Conservation (phyloP, 306 rosid species). For the Biancaea sappan region DNA sequence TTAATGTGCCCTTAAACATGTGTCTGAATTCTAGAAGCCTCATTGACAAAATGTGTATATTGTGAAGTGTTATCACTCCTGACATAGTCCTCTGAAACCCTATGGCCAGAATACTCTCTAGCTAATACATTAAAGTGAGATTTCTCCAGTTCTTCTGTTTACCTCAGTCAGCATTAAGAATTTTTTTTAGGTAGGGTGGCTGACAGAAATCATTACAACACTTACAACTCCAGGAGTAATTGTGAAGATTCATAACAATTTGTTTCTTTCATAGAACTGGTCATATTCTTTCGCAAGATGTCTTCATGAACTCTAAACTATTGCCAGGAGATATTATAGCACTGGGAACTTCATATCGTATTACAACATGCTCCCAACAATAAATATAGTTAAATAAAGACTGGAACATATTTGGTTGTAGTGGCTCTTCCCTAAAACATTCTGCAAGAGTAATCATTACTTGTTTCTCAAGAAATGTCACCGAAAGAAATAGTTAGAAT, state of each 20-base stretch:
- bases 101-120: neutral
- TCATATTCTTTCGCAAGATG: neutral
- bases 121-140: neutral
- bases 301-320: neutral
- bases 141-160: neutral
- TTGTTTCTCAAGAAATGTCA: conserved; percentile 13
- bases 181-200: neutral
- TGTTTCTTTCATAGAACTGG: neutral
- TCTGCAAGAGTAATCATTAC: neutral
- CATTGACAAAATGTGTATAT: neutral
- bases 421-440: neutral
- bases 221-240: neutral
- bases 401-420: neutral
- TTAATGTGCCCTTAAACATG: neutral
- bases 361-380: neutral
- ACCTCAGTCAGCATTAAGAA: neutral
- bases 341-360: neutral
- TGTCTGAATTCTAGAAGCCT: neutral
- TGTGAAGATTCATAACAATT: neutral
- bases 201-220: neutral
- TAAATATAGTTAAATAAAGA: neutral
- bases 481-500: neutral
- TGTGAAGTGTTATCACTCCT: neutral
- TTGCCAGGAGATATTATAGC: neutral
- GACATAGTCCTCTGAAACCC: neutral